Evolutionary conservation across 257 asterid genomes (phyloP).

Genomic region (Coffea canephora): DNA sequence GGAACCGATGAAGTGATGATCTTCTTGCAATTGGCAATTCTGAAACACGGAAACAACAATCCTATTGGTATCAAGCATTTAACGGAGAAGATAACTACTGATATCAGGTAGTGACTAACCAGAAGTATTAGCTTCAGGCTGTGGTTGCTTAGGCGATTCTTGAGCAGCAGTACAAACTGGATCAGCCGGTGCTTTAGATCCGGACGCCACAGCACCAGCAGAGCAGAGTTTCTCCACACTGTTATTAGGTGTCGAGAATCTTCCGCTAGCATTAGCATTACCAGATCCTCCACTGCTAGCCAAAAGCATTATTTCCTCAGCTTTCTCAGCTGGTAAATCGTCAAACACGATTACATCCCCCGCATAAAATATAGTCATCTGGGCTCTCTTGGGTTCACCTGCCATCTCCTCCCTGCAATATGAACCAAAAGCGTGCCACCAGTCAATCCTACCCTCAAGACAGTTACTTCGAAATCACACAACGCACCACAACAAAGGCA

Average conservation of each 20-base stretch:
- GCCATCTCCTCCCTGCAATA: slow-evolving; percentile 34
- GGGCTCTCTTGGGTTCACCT: slow-evolving; percentile 38
- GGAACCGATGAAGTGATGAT: slow-evolving; percentile 76
- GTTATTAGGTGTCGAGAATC: slow-evolving; percentile 13
- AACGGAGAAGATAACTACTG: not conserved
- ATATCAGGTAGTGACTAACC: slow-evolving; percentile 25
- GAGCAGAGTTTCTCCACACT: slow-evolving; percentile 10
- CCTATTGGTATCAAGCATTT: not conserved
- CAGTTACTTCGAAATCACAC: not conserved
- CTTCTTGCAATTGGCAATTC: slow-evolving; percentile 85
- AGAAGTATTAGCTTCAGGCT: slow-evolving; percentile 36
- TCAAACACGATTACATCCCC: slow-evolving; percentile 63
- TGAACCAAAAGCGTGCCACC: not conserved
- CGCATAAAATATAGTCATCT: slow-evolving; percentile 68
- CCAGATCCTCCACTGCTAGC: slow-evolving; percentile 46
- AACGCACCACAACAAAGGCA: not conserved
- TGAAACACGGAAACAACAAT: slow-evolving; percentile 21
- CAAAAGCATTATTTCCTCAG: slow-evolving; percentile 42
- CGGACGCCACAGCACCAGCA: slow-evolving; percentile 19
- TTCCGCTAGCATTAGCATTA: slow-evolving; percentile 26
- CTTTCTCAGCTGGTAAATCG: slow-evolving; percentile 53
- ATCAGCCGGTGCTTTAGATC: slow-evolving; percentile 8
- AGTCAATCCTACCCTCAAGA: not conserved
- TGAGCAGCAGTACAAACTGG: slow-evolving; percentile 6
- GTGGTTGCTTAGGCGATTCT: slow-evolving; percentile 19